These are phyloP conservation scores for Martensiomyces pterosporus DNA, from an alignment of 192 early-diverging fungal genomes.

Conservation along the genomic window DNA sequence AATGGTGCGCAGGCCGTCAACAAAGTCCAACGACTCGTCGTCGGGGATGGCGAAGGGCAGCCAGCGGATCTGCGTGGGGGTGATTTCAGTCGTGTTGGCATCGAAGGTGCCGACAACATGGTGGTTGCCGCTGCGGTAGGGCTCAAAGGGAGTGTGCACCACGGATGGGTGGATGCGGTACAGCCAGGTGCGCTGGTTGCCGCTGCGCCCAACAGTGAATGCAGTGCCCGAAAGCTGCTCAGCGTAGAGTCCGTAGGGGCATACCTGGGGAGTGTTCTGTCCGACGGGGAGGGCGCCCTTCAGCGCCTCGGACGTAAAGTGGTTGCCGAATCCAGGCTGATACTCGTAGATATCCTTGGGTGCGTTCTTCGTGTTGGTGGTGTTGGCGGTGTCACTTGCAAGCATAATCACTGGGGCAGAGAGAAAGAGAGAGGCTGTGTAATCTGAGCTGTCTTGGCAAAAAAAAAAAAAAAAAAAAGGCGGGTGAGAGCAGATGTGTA, in stretches of 20 bases:
- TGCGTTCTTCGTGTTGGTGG: not conserved
- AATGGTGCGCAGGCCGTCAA: conserved; percentile 78
- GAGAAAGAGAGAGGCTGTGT: too few species aligned
- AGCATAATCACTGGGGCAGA: conserved; percentile 4
- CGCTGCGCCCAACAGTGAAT: conserved; percentile 75
- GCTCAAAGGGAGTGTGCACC: conserved; percentile 69
- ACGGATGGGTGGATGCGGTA: conserved; percentile 95
- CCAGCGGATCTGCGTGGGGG: conserved; percentile 91
- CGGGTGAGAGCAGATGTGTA: too few species aligned
- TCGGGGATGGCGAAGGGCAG: conserved; percentile 70
- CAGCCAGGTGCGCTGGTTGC: conserved; percentile 88
- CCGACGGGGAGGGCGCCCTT: conserved; percentile 76
- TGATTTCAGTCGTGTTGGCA: conserved; percentile 54
- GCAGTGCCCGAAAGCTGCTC: conserved; percentile 93
- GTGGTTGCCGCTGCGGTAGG: conserved; percentile 12
- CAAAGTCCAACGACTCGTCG: conserved; percentile 63
- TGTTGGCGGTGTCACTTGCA: conserved; percentile 3
- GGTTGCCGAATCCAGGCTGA: conserved; percentile 82
- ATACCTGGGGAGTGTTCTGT: conserved; percentile 90
- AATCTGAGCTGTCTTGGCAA: too few species aligned
- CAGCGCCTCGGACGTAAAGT: conserved; percentile 81
- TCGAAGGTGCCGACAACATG: conserved; percentile 62
- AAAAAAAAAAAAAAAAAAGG: not conserved
- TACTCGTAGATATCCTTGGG: conserved; percentile 53
- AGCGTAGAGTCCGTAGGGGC: conserved; percentile 86